Evolutionary conservation across 768 basidiomycete genomes (phyloP), one percentile per base, ranked within the genome.

Genomic region (Pilatotrama ljubarskyi): DNA sequence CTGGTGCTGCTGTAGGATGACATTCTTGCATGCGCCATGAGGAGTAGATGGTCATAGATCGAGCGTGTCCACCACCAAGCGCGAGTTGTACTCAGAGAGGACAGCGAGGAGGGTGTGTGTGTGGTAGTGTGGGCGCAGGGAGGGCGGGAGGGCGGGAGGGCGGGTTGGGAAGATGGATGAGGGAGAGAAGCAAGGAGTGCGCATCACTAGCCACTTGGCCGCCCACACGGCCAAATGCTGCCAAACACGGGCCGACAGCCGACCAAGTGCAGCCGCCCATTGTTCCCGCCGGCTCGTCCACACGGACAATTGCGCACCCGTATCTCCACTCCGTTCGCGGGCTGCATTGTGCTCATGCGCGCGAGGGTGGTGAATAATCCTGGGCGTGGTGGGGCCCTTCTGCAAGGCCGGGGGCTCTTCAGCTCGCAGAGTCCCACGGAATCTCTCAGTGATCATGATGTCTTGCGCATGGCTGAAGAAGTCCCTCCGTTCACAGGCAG

Each of bases 1-100:
- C 61, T 63, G 61, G 56, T 49, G 53, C 57, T 58, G 56, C 56
- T 63, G 56, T 63, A 63, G 32, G 61, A 58, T 47, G 61, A 63
- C 61, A 63, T 63, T 49, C 47, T 49, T 36, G 50, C 18, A 18
- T 51, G 48, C 37, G 43, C 41, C 18, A 36, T 6, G 17, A 3
- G n/a, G 29, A 15, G 36, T 24, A 36, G 5, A 35, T 56, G 38
- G 55, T 49, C 55, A 57, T 57, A 57, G 55, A 50, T 49, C 20
- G 36, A 13, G 47, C 13, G 26, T 22, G 47, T 42, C 55, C 47
- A n/a, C 29, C 47, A n/a, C 55, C 47, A 37, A 57, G 55, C 47
- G 41, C n/a, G n/a, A 43, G 43, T 18, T n/a, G 20, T 32, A 32
- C 24, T 35, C 42, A 47, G 60, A 26, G 52, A 17, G 52, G 49